Evolutionary conservation across 805 yeast genomes (phyloP).

Genomic region (Brettanomyces sp.): DNA sequence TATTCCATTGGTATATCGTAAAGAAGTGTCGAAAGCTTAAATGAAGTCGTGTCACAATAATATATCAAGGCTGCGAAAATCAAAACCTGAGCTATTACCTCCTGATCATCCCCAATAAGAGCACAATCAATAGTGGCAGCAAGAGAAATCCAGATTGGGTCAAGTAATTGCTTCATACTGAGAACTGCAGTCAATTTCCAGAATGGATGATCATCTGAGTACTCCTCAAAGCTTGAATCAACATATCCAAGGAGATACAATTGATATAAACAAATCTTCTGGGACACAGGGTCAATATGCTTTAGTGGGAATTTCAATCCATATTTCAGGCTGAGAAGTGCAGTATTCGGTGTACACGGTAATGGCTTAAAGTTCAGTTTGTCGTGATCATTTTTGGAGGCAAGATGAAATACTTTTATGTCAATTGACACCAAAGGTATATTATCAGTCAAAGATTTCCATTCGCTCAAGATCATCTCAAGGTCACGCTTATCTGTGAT

Average conservation of each 20-base stretch:
- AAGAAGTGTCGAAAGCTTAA: constrained; percentile 11
- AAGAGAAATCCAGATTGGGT: constrained; percentile 10
- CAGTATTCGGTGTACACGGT: neutral
- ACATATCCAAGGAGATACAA: neutral
- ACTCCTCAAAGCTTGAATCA: neutral
- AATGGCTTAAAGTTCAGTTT: neutral
- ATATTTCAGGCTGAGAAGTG: neutral
- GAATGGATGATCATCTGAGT: neutral
- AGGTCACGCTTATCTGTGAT: too few species aligned
- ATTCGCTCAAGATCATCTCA: too few species aligned
- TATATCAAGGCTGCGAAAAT: constrained; percentile 5
- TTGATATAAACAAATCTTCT: neutral
- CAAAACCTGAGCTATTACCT: constrained; percentile 5
- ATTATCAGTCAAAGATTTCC: too few species aligned
- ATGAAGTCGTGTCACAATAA: constrained; percentile 6
- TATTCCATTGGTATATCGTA: constrained; percentile 5
- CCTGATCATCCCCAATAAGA: neutral
- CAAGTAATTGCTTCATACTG: constrained; percentile 2
- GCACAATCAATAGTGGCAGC: constrained; percentile 7
- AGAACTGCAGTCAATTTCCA: neutral
- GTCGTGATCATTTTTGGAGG: neutral
- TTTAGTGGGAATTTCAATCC: neutral
- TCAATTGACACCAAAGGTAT: neutral
- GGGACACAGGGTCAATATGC: neutral
- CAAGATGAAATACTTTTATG: neutral